Evolutionary conservation across 345 rosid species (phyloP), one percentile per base, ranked within the genome.

Genomic region (Brassica nigra): DNA sequence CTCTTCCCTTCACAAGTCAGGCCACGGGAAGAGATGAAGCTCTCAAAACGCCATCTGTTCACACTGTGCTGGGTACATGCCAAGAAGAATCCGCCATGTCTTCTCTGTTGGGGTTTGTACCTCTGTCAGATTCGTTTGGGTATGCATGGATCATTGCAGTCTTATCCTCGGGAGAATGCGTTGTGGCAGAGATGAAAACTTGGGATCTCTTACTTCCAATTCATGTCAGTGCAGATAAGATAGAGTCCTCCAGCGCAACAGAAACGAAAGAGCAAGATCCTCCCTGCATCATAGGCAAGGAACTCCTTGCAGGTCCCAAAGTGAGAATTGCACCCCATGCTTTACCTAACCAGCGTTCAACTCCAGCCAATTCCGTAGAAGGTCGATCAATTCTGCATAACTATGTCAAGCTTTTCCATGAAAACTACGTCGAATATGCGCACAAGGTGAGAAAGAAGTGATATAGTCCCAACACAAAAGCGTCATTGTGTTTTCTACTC

Each of bases 1-100:
- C 93, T 88, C 97, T 96, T 55, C 98, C 98, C 64, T 96, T 96
- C 83, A 90, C 98, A 2, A 87, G 85, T 80, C 95, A 93, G 78
- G 81, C 82, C 37, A 85, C 74, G 34, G 98, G 95, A 73, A 90
- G 85, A 86, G 97, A 90, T 47, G 93, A 89, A 68, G 79, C 84
- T 37, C 80, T 87, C 72, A 90, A 89, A 84, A 80, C 89, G 39
- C 98, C 98, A 30, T 87, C 97, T 23, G 96, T 93, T 84, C 88
- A 88, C 78, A 93, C 98, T 75, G 92, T 96, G 52, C 79, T 96
- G 54, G 92, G 90, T 81, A 89, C 97, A 70, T 90, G 97, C 90
- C 90, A 81, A 58, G 94, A 86, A 39, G 93, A 91, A 67, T 83
- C 83, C 52, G 77, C 88, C 0, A 78, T 75, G 36, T 82, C 91